These are phyloP conservation scores for Pyropia haitanensis DNA, from an alignment of 23 red algal genomes.

Conservation along the genomic window DNA sequence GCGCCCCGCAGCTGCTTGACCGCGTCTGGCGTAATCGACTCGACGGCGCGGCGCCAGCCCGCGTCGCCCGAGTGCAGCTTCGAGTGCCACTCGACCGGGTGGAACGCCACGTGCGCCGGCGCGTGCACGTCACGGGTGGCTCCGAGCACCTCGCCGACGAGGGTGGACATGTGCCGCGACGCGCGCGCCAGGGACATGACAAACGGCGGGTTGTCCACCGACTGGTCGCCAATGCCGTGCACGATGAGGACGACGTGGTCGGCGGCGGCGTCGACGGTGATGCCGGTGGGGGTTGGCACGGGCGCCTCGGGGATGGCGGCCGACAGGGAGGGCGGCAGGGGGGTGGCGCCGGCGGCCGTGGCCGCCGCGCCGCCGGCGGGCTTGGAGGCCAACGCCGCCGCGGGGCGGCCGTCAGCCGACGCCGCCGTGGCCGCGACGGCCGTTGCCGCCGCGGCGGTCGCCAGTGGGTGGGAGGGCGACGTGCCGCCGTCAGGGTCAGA, in stretches of 20 bases:
- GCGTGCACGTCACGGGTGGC: not conserved
- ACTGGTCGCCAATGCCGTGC: conserved; percentile 19
- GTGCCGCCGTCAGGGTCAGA: no score
- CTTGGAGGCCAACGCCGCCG: no score
- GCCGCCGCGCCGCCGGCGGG: no score
- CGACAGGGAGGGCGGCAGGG: no score
- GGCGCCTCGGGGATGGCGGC: no score
- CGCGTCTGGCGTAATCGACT: conserved; percentile 6
- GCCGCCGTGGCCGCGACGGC: no score
- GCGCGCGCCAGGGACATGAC: not conserved
- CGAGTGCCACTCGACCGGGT: conserved; percentile 15
- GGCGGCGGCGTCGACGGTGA: no score
- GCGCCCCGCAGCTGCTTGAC: conserved; percentile 5
- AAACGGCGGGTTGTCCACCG: conserved; percentile 6
- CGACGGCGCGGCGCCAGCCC: conserved; percentile 11
- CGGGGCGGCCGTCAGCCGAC: no score
- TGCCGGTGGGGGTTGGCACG: no score
- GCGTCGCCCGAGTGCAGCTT: conserved; percentile 9
- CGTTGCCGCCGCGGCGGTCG: no score
- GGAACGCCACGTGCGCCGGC: not conserved
- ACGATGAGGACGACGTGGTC: conserved; percentile 10
- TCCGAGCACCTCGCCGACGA: not conserved
- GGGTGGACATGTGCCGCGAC: not conserved
- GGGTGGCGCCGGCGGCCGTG: no score
- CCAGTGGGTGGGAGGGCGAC: no score